These are phyloP conservation scores for Epicoccum nigrum DNA, from an alignment of 2,329 filamentous ascomycete species.

Conservation along the genomic window DNA sequence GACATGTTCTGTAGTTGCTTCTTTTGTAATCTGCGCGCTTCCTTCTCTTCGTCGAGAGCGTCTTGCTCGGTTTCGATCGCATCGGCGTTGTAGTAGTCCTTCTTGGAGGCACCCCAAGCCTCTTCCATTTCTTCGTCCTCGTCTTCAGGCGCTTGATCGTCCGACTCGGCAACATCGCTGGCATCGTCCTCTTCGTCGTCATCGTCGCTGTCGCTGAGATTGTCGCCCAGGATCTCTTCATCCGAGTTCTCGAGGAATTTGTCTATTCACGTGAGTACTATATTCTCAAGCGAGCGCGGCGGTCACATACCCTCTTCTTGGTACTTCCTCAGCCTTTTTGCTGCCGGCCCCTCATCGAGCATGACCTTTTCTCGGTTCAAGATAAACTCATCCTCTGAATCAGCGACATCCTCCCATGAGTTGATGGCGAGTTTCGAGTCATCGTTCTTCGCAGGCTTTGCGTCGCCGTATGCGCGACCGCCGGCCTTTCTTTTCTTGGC, in stretches of 20 bases:
- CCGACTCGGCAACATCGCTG: constrained; percentile 38
- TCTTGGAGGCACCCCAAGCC: constrained; percentile 86
- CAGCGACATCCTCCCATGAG: constrained; percentile 82
- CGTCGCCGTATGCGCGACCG: constrained; percentile 49
- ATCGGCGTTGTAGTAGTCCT: constrained; percentile 94
- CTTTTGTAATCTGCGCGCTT: constrained; percentile 85
- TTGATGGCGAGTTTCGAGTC: constrained; percentile 62
- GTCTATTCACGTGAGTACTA: constrained; percentile 50
- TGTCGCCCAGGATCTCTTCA: constrained; percentile 66
- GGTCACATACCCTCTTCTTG: constrained; percentile 66
- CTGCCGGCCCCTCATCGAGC: constrained; percentile 78
- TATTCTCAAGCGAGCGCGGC: neutral
- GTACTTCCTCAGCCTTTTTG: constrained; percentile 75
- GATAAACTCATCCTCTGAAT: constrained; percentile 94
- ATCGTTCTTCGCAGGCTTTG: constrained; percentile 43
- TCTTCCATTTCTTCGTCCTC: constrained; percentile 65
- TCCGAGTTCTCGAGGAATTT: constrained; percentile 64
- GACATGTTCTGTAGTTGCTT: constrained; percentile 90
- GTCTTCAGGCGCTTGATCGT: constrained; percentile 55
- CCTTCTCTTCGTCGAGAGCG: constrained; percentile 88
- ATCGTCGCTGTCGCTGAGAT: constrained; percentile 56
- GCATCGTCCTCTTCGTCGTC: constrained; percentile 45
- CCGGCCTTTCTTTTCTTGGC: constrained; percentile 72
- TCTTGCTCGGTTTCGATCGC: constrained; percentile 71
- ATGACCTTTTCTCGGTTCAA: constrained; percentile 84